Percentiles rank a stretch among this genome's conserved stretches.
Conservation (phyloP, 2,329 filamentous ascomycete species). For the Cladosporium sp. region DNA sequence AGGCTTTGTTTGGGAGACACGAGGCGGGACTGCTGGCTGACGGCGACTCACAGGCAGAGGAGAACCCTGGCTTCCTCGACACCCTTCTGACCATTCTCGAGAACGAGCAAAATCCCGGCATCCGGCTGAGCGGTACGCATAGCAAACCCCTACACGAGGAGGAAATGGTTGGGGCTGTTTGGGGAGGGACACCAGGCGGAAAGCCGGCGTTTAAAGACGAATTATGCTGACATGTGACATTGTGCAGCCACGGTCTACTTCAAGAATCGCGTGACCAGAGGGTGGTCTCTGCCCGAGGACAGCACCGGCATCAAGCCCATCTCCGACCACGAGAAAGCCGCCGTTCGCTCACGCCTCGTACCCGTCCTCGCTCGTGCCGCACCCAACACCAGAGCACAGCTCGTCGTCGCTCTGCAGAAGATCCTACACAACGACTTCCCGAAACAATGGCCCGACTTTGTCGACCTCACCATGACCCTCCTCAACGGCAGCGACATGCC, state of each 20-base stretch:
- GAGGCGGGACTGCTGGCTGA: constrained; percentile 20
- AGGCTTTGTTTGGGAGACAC: background rate
- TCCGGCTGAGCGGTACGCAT: constrained; percentile 82
- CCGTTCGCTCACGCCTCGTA: constrained; percentile 84
- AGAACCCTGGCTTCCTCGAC: constrained; percentile 85
- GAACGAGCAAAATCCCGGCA: constrained; percentile 78
- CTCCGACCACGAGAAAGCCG: constrained; percentile 86
- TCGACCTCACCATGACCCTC: constrained; percentile 87
- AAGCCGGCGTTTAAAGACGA: background rate
- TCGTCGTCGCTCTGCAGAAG: constrained; percentile 92
- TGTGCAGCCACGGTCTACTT: constrained; percentile 86
- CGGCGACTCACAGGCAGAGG: constrained; percentile 69
- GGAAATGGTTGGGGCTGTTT: background rate
- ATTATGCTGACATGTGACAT: constrained; percentile 20
- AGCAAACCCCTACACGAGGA: background rate
- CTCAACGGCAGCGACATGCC: constrained; percentile 82
- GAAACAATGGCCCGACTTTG: constrained; percentile 88
- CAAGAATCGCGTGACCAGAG: constrained; percentile 94
- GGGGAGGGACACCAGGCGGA: background rate
- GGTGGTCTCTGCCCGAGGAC: constrained; percentile 80
- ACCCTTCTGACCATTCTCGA: constrained; percentile 88
- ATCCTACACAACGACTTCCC: constrained; percentile 96
- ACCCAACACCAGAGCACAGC: constrained; percentile 82
- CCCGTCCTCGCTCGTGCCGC: constrained; percentile 78
- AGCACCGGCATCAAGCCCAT: constrained; percentile 58